Evolutionary conservation across 164 flowering plant species (phyloP).

Genomic region (Berberis thunbergii): DNA sequence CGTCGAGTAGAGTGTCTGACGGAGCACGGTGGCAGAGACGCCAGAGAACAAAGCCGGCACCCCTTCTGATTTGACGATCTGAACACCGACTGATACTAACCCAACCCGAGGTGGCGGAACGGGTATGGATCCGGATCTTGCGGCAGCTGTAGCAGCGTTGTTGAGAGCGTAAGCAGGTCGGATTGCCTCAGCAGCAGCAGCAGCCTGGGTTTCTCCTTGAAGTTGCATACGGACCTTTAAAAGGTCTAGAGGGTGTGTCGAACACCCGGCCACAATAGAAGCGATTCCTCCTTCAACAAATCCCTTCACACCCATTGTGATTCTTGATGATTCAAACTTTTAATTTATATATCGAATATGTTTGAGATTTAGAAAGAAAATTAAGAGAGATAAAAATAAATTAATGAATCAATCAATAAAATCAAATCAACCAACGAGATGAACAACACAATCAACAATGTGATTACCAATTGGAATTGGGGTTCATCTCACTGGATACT

Average conservation of each 20-base stretch:
- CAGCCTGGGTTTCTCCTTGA: conserved; percentile 45
- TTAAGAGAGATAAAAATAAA: background rate
- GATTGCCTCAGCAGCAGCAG: conserved; percentile 12
- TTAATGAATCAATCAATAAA: background rate
- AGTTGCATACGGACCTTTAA: conserved; percentile 77
- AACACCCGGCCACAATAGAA: conserved; percentile 59
- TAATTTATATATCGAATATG: background rate
- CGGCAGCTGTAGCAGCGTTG: background rate
- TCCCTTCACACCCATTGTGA: conserved; percentile 46
- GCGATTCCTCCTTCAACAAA: conserved; percentile 72
- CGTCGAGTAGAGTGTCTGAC: conserved; percentile 80
- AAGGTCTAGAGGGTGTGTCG: conserved; percentile 71
- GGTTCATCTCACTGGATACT: conserved; percentile 29
- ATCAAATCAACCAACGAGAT: background rate
- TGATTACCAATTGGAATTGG: conserved; percentile 16
- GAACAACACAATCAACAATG: background rate
- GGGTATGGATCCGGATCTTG: conserved; percentile 9
- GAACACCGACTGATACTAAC: conserved; percentile 40
- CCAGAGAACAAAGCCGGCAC: conserved; percentile 63
- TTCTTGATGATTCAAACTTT: background rate
- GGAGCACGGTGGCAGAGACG: conserved; percentile 84
- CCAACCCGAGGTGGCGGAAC: conserved; percentile 34
- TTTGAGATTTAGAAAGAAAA: background rate
- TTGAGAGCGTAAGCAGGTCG: conserved; percentile 38
- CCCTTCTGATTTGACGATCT: conserved; percentile 59